These are phyloP conservation scores for Tulasnella sp. DNA, from an alignment of 768 basidiomycete genomes.

Conservation along the genomic window DNA sequence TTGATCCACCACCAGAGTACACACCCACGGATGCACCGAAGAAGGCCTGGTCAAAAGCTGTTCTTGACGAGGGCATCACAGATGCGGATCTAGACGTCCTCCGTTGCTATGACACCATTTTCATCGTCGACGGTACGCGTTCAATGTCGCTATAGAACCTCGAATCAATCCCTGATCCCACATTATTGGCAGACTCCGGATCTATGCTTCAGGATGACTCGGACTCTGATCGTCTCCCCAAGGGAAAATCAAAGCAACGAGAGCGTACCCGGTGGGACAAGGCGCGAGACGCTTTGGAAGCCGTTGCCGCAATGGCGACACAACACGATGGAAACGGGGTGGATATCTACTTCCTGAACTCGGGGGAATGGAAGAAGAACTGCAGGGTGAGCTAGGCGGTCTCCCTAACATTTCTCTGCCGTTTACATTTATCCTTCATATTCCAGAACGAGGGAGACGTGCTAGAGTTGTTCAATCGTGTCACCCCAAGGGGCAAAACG, in stretches of 20 bases:
- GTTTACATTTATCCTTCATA: not conserved
- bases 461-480: not conserved
- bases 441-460: not conserved
- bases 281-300: slow-evolving; percentile 48
- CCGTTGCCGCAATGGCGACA: slow-evolving; percentile 47
- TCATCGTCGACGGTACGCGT: slow-evolving; percentile 41
- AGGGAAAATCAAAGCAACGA: not conserved
- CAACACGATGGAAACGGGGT: slow-evolving; percentile 56
- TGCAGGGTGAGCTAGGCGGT: slow-evolving; percentile 41
- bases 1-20: not conserved
- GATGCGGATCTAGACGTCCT: not conserved
- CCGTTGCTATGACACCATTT: slow-evolving; percentile 48
- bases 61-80: not conserved
- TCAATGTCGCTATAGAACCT: too few relatives aligned
- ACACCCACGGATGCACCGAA: not conserved
- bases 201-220: slow-evolving; percentile 44
- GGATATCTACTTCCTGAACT: slow-evolving; percentile 59
- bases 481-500: not conserved
- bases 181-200: slow-evolving; percentile 46
- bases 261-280: slow-evolving; percentile 46
- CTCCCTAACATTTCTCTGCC: not conserved
- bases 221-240: not conserved
- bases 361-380: slow-evolving; percentile 32
- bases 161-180: not conserved
- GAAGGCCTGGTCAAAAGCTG: not conserved